These are phyloP conservation scores for Hypoxylon fragiforme DNA, from an alignment of 495 filamentous ascomycete genomes.

Conservation along the genomic window DNA sequence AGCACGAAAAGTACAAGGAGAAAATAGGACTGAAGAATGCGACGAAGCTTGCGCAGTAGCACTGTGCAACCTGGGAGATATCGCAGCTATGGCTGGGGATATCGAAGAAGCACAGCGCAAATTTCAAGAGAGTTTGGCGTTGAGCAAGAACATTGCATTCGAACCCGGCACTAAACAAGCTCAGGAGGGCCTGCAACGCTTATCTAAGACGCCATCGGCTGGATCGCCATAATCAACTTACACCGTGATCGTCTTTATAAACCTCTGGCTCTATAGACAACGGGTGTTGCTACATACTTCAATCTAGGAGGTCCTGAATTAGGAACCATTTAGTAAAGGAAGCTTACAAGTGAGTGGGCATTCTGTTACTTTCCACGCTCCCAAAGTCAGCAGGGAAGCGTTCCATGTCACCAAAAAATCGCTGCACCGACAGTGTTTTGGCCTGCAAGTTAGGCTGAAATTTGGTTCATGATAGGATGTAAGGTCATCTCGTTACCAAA, in stretches of 20 bases:
- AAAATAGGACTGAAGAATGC: constrained; percentile 75
- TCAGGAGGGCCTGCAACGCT: constrained; percentile 57
- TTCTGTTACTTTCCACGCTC: background rate
- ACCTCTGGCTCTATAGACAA: background rate
- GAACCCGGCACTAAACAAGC: constrained; percentile 65
- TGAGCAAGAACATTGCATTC: constrained; percentile 67
- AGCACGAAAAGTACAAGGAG: constrained; percentile 42
- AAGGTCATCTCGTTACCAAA: too few relatives aligned
- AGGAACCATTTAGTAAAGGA: background rate
- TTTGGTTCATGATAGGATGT: too few relatives aligned
- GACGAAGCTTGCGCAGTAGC: constrained; percentile 82
- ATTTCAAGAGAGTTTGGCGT: constrained; percentile 64
- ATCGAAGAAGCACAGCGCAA: constrained; percentile 61
- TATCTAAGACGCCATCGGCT: constrained; percentile 30
- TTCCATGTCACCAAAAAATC: too few relatives aligned
- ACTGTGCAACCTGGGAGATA: constrained; percentile 82
- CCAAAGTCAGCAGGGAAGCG: too few relatives aligned
- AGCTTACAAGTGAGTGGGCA: background rate
- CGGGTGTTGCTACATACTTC: background rate
- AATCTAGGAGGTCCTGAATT: background rate
- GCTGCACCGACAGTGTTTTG: too few relatives aligned
- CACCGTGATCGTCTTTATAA: background rate
- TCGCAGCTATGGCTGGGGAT: constrained; percentile 72
- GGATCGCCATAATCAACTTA: constrained; percentile 6
- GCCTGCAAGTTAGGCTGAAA: too few relatives aligned